Percentiles rank a stretch among this genome's conserved stretches.
Evolutionary conservation across 495 filamentous ascomycete genomes (phyloP).

Genomic region (Talaromyces nanjingensis): DNA sequence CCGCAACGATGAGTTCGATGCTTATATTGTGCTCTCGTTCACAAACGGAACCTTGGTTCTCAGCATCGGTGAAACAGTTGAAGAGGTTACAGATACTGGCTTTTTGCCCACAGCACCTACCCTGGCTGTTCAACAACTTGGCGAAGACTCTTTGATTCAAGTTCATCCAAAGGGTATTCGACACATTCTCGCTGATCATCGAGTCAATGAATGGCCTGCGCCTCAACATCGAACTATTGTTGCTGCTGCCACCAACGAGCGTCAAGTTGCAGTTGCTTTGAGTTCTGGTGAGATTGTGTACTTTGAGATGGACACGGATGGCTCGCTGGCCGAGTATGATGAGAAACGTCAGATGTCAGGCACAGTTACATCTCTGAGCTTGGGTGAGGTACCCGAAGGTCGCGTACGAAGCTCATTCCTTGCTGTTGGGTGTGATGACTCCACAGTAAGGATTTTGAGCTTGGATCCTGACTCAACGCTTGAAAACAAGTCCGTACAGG

Average conservation of each 20-base stretch:
- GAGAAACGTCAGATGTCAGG: constrained; percentile 93
- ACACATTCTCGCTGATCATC: constrained; percentile 71
- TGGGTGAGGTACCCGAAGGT: constrained; percentile 91
- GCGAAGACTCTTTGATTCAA: constrained; percentile 87
- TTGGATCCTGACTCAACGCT: constrained; percentile 84
- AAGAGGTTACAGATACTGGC: constrained; percentile 87
- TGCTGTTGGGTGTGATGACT: constrained; percentile 95
- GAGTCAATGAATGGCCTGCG: constrained; percentile 89
- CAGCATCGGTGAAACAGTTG: constrained; percentile 92
- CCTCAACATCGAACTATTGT: constrained; percentile 93
- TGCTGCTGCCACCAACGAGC: constrained; percentile 88
- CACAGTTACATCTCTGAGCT: constrained; percentile 86
- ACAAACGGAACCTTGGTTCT: constrained; percentile 73
- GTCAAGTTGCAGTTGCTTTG: constrained; percentile 87
- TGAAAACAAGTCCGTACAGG: constrained; percentile 89
- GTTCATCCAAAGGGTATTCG: constrained; percentile 93
- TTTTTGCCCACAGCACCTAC: constrained; percentile 84
- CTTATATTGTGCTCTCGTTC: constrained; percentile 66
- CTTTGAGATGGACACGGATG: constrained; percentile 93
- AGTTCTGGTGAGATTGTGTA: constrained; percentile 96
- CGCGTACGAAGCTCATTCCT: constrained; percentile 78
- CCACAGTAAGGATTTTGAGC: constrained; percentile 85
- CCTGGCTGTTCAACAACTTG: constrained; percentile 86
- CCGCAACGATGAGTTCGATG: constrained; percentile 77
- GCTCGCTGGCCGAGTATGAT: constrained; percentile 85